Conservation (phyloP, 805 yeast genomes). For the Wickerhamiella kurtzmanii region DNA sequence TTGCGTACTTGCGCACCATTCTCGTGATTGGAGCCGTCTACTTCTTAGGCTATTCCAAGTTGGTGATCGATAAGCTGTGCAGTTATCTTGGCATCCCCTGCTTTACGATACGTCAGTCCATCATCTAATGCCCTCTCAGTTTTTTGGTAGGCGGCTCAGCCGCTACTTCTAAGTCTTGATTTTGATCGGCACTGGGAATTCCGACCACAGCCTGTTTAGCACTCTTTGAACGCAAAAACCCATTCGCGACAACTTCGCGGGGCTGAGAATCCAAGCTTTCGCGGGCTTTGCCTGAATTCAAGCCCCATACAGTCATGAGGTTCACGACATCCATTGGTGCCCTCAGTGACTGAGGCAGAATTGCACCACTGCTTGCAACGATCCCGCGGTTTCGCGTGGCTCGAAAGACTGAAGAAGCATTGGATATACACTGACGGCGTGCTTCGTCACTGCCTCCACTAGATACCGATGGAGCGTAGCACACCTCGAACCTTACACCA, state of each 20-base stretch:
- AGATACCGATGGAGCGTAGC: slow-evolving; percentile 32
- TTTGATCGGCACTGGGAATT: too few species aligned
- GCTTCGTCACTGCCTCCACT: slow-evolving; percentile 31
- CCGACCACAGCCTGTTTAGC: slow-evolving; percentile 51
- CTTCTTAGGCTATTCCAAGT: slow-evolving; percentile 54
- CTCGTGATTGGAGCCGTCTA: slow-evolving; percentile 55
- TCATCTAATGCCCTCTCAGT: background rate
- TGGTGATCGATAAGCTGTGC: slow-evolving; percentile 64
- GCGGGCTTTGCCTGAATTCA: slow-evolving; percentile 48
- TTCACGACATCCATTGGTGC: slow-evolving; percentile 55
- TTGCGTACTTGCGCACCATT: slow-evolving; percentile 36
- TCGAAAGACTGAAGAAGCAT: slow-evolving; percentile 59
- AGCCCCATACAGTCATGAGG: slow-evolving; percentile 54
- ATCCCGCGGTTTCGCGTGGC: slow-evolving; percentile 74
- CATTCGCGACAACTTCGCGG: slow-evolving; percentile 52
- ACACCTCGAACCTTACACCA: slow-evolving; percentile 72
- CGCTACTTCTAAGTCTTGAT: too few species aligned
- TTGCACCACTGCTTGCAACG: slow-evolving; percentile 66
- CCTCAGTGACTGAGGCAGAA: slow-evolving; percentile 35
- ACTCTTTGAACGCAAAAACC: slow-evolving; percentile 57
- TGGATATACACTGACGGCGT: slow-evolving; percentile 54
- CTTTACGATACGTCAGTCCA: slow-evolving; percentile 36
- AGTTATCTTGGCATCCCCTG: slow-evolving; percentile 80
- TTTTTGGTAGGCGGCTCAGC: background rate
- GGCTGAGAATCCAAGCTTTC: slow-evolving; percentile 48